phyloP scores from a whole-genome alignment of 192 early-diverging fungal species.

The Phycomyces nitens region DNA sequence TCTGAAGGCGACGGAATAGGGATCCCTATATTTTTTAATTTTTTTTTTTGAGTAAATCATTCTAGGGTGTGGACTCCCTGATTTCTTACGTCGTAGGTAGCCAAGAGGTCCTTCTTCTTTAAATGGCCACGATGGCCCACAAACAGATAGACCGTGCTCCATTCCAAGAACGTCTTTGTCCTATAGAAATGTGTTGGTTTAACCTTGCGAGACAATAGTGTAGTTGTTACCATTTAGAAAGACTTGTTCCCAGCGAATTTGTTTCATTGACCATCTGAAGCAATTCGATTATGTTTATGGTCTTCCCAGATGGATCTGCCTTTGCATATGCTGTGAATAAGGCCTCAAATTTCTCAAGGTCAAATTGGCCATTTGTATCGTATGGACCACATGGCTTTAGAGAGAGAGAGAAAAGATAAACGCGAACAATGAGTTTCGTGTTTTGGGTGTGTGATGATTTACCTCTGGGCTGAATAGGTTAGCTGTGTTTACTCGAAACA shows the following conservation, averaged over 20 bases:
- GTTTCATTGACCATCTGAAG: not conserved
- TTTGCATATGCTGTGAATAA: not conserved
- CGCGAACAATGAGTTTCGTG: not conserved
- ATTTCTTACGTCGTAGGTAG: slow-evolving; percentile 20
- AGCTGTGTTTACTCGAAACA: not conserved
- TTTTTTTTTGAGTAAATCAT: too few relatives aligned
- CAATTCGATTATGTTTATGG: not conserved
- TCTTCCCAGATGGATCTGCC: not conserved
- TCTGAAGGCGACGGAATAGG: too few relatives aligned
- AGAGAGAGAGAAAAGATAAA: not conserved
- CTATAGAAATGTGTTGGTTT: not conserved
- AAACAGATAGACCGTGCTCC: slow-evolving; percentile 13
- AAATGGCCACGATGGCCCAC: slow-evolving; percentile 11
- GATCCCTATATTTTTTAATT: too few relatives aligned
- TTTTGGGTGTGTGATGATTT: not conserved
- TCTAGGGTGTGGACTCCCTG: too few relatives aligned
- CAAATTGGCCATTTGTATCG: not conserved
- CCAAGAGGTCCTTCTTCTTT: slow-evolving; percentile 4
- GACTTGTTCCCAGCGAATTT: not conserved
- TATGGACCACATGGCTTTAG: not conserved
- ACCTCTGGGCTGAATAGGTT: not conserved
- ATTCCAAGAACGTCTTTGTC: slow-evolving; percentile 3
- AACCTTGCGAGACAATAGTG: not conserved
- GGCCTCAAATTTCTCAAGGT: not conserved
- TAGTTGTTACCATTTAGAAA: not conserved